Percentiles rank a stretch among this genome's conserved stretches.
These are phyloP conservation scores for Oligophagozyma castellii DNA, from an alignment of 1,139 yeast species.

Conservation along the genomic window DNA sequence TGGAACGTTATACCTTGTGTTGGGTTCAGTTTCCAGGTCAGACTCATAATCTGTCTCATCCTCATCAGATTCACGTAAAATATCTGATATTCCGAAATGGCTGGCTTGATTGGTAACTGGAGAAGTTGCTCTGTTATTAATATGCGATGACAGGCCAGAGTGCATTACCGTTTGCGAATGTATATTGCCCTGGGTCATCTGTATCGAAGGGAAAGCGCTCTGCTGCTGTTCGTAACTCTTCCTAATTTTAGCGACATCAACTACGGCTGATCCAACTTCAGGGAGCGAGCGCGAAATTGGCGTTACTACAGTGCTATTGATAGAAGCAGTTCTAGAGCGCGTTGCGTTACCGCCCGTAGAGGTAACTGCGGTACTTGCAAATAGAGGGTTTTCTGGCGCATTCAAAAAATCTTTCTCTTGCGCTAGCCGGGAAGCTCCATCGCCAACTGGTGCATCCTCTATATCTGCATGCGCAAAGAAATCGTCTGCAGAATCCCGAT, in stretches of 20 bases:
- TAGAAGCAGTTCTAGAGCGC: not conserved
- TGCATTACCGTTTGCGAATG: not conserved
- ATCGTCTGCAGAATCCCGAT: not conserved
- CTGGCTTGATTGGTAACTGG: not conserved
- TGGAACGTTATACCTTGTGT: conserved; percentile 30
- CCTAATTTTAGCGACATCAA: conserved; percentile 12
- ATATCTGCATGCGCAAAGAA: not conserved
- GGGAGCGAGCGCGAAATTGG: conserved; percentile 2
- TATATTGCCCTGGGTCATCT: not conserved
- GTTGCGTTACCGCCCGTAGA: not conserved
- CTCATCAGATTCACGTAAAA: conserved; percentile 4
- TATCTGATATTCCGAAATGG: conserved; percentile 3
- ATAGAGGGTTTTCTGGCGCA: too few species aligned
- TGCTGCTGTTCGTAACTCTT: conserved; percentile 8
- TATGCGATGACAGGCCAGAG: not conserved
- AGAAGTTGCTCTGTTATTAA: not conserved
- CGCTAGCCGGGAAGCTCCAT: not conserved
- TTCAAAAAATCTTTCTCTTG: not conserved
- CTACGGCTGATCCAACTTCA: conserved; percentile 10
- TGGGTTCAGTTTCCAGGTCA: conserved; percentile 7
- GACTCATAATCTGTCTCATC: conserved; percentile 10
- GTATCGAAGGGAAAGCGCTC: not conserved
- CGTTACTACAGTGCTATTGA: conserved; percentile 1
- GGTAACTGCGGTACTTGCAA: too few species aligned
- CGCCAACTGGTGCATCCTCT: not conserved